These are phyloP conservation scores for Sparassis latifolia DNA, from an alignment of 1,284 basidiomycete species.

Conservation along the genomic window DNA sequence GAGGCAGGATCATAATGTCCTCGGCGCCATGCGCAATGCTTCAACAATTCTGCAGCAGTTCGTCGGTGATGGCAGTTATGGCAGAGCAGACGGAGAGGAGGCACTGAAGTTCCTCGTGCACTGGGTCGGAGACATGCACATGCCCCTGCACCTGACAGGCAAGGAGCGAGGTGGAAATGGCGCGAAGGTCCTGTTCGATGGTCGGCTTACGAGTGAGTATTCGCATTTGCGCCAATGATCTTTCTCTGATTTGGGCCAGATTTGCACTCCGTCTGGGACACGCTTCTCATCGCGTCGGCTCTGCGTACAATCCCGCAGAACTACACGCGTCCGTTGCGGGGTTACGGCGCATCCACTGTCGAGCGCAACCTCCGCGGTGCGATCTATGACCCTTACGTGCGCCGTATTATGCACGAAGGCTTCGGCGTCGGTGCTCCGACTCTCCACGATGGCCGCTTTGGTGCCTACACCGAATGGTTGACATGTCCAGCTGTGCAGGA, in stretches of 20 bases:
- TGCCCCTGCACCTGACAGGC: slow-evolving; percentile 86
- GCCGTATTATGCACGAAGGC: slow-evolving; percentile 83
- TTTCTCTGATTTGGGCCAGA: slow-evolving; percentile 33
- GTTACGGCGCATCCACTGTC: slow-evolving; percentile 39
- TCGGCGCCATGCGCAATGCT: slow-evolving; percentile 71
- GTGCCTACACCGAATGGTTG: slow-evolving; percentile 58
- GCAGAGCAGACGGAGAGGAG: slow-evolving; percentile 37
- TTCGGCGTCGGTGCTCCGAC: slow-evolving; percentile 33
- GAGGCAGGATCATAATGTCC: slow-evolving; percentile 59
- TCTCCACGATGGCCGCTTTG: slow-evolving; percentile 41
- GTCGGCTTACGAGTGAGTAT: slow-evolving; percentile 55
- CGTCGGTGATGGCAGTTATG: slow-evolving; percentile 17
- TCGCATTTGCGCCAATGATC: neutral
- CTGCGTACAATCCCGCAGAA: slow-evolving; percentile 69
- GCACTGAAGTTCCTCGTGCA: slow-evolving; percentile 89
- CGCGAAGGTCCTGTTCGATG: slow-evolving; percentile 65
- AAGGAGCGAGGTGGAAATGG: slow-evolving; percentile 82
- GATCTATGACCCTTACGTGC: slow-evolving; percentile 85
- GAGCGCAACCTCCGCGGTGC: slow-evolving; percentile 72
- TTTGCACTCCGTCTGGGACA: slow-evolving; percentile 86
- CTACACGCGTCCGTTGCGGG: slow-evolving; percentile 63
- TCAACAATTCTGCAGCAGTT: slow-evolving; percentile 54
- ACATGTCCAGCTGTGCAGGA: slow-evolving; percentile 44
- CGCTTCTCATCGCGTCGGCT: slow-evolving; percentile 73
- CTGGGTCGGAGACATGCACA: slow-evolving; percentile 87